A percentile compares a stretch with the other conserved stretches of the same genome.
These are phyloP conservation scores for Ehretia macrophylla DNA, from an alignment of 257 asterid species.

Conservation along the genomic window DNA sequence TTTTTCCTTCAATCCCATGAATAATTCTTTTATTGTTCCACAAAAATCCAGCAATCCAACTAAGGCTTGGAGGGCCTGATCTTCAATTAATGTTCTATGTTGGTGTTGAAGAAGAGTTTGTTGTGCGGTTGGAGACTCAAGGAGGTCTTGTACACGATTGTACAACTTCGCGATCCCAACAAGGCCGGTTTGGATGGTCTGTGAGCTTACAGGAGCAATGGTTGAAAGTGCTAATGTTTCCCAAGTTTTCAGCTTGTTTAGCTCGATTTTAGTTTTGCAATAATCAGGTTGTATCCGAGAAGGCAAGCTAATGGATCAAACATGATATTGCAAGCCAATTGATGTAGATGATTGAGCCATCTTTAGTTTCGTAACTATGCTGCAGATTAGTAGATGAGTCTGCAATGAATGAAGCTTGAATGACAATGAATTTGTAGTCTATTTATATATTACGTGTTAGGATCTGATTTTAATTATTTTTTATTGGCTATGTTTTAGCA, in stretches of 20 bases:
- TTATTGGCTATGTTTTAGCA: too few relatives aligned
- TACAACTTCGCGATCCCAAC: slow-evolving; percentile 35
- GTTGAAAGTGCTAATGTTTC: slow-evolving; percentile 4
- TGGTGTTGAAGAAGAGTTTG: slow-evolving; percentile 13
- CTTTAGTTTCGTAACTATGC: slow-evolving; percentile 4
- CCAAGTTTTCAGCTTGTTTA: slow-evolving; percentile 22
- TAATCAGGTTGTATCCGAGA: slow-evolving; percentile 25
- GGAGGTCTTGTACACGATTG: slow-evolving; percentile 31
- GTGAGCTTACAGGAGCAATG: slow-evolving; percentile 9
- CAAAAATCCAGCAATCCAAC: slow-evolving; percentile 41
- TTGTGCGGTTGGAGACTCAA: slow-evolving; percentile 18
- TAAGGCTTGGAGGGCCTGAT: slow-evolving; percentile 30
- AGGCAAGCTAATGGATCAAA: slow-evolving; percentile 41
- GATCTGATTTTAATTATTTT: too few relatives aligned
- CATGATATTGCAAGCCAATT: slow-evolving; percentile 9
- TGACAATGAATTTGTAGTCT: neutral
- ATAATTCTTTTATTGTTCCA: slow-evolving; percentile 30
- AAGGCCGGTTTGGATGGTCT: slow-evolving; percentile 30
- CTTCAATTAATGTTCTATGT: slow-evolving; percentile 24
- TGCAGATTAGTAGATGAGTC: neutral
- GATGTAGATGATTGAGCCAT: slow-evolving; percentile 23
- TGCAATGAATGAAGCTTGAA: slow-evolving; percentile 4
- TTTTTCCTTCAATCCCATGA: slow-evolving; percentile 39
- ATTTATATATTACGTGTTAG: too few relatives aligned
- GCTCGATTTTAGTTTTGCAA: slow-evolving; percentile 14